Evolutionary conservation across 2,329 filamentous ascomycete genomes (phyloP), one percentile per base, ranked within the genome.

Genomic region (Aspergillus pseudonomiae): DNA sequence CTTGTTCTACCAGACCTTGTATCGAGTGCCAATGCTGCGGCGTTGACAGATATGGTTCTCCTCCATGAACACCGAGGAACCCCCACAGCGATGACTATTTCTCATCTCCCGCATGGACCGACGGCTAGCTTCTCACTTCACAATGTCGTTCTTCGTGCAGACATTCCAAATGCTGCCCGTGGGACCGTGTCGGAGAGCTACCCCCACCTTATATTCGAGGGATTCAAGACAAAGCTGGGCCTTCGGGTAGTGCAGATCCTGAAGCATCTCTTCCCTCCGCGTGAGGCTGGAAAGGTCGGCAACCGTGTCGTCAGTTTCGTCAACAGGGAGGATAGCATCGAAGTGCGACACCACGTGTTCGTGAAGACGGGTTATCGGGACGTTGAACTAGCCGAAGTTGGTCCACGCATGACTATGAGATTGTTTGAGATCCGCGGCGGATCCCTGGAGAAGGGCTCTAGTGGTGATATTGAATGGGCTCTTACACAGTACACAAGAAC

Each of bases 381-480:
- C 63, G 92, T 98, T 3, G 93, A 96, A 78, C 80, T 97, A 71
- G 90, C 91, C 16, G 93, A 97, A 77, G 93, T 96, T 57, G 93
- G 94, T 0, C 95, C 95, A 1, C 86, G 95, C 62, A 97, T 98
- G 92, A 97, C 93, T n/a, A 95, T 98, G 93, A 86, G 93, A 69
- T 83, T 93, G 59, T 99, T 98, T 75, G 93, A 98, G 81, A 97
- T 99, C 65, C 86, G 94, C 54, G 90, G 90, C 59, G 94, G 95
- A 19, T 96, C 94, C 4, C 82, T 97, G 64, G 95, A 98, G 75
- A 96, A 82, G 66, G 78, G 94, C 74, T 96, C 96, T 78, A 92
- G 96, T 69, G 94, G 94, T 4, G 95, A 99, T 79, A 89, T 96
- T 5, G 95, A 99, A 80, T 99, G 95, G 95, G 91, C 95, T 67